Evolutionary conservation across 1,284 basidiomycete genomes (phyloP).

Genomic region (Marasmius oreades): DNA sequence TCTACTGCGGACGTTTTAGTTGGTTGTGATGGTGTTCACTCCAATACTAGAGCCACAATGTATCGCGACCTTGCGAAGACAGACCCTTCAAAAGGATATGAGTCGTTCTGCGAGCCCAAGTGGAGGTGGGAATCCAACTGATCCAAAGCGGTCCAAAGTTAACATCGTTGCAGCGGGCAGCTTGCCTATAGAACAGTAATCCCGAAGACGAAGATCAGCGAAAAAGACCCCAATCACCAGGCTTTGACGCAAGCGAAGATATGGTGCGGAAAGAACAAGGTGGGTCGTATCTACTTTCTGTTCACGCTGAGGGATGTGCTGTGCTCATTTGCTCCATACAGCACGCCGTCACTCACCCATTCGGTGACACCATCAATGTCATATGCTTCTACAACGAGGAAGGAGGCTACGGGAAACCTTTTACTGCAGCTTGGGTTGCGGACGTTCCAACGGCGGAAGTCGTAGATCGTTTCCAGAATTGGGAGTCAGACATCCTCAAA

Average conservation of each 20-base stretch:
- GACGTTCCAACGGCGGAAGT: slow-evolving; percentile 27
- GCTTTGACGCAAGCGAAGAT: slow-evolving; percentile 15
- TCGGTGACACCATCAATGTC: slow-evolving; percentile 28
- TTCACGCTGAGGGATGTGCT: too few species aligned
- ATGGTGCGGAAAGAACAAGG: slow-evolving; percentile 30
- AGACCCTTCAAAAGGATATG: slow-evolving; percentile 5
- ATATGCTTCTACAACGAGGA: slow-evolving; percentile 24
- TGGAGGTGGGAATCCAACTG: slow-evolving; percentile 17
- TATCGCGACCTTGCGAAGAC: slow-evolving; percentile 20
- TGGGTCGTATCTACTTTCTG: not conserved
- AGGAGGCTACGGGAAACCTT: slow-evolving; percentile 25
- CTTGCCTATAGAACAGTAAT: slow-evolving; percentile 28
- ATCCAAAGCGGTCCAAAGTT: not conserved
- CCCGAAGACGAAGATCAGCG: slow-evolving; percentile 21
- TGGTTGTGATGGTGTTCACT: slow-evolving; percentile 38
- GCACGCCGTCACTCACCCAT: slow-evolving; percentile 26
- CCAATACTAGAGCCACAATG: slow-evolving; percentile 27
- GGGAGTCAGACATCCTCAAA: slow-evolving; percentile 30
- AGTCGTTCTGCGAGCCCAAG: slow-evolving; percentile 18
- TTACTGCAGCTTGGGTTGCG: slow-evolving; percentile 23
- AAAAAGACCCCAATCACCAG: slow-evolving; percentile 22
- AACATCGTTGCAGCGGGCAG: slow-evolving; percentile 19
- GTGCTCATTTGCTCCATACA: slow-evolving; percentile 5
- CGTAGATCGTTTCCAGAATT: slow-evolving; percentile 20
- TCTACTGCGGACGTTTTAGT: slow-evolving; percentile 32